Evolutionary conservation across 2,329 filamentous ascomycete genomes (phyloP), one percentile per base, ranked within the genome.

Genomic region (Lasiodiplodia theobromae): DNA sequence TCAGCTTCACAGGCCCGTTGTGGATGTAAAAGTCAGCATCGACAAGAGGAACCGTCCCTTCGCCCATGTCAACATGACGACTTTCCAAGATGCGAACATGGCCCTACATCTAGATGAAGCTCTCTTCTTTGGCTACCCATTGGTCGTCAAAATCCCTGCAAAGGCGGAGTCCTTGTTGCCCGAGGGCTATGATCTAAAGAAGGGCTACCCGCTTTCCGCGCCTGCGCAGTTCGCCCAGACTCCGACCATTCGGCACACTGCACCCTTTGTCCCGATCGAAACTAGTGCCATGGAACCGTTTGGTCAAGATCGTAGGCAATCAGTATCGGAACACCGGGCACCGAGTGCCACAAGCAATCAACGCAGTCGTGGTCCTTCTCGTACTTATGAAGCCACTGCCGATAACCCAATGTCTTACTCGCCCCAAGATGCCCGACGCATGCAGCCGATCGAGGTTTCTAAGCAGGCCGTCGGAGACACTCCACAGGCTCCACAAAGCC

Each of bases 361-460:
- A 21, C 44, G 53, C 11, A 58, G 40, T 8, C 54, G 53, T 28
- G 53, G 53, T n/a, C n/a, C 44, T 56, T 67, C 47, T 7, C 44
- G 53, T 31, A 67, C 65, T 11, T 58, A 67, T 10, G 60, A 64
- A 8, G 60, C 60, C 12, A 38, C 44, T 11, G 60, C 60, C 6
- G 12, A 38, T 21, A 25, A 64, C 14, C 60, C 60, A 3, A 37
- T 52, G 31, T 64, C 60, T n/a, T 67, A 67, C 28, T 60, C 54
- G 8, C 65, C 65, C 14, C 65, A 67, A 21, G 65, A 67, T 31
- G 65, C 44, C 12, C 53, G 65, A 12, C 60, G 47, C 38, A 25
- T 37, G 18, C 60, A 64, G 47, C 28, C 47, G 2, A 31, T 23
- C 21, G 25, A 51, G 12, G 11, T 12, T 3, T 10, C 44, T n/a